A percentile compares a stretch with the other conserved stretches of the same genome.
Conservation (phyloP, 306 rosid genomes). For the Inga leiocalycina region DNA sequence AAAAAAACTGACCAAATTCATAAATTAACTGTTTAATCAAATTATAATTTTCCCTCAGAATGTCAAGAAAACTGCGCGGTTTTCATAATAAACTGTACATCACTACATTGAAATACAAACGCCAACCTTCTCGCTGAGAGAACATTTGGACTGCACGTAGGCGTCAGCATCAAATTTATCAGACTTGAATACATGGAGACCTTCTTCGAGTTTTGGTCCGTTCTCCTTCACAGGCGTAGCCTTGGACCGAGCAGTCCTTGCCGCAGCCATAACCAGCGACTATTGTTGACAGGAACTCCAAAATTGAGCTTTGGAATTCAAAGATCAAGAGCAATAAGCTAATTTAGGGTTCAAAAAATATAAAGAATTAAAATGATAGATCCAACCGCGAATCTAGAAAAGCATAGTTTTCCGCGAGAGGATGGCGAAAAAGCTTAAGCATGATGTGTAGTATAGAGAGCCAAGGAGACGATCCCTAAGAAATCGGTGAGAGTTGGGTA, state of each 20-base stretch:
- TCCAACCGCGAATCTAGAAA: slow-evolving; percentile 36
- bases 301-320: background rate
- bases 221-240: slow-evolving; percentile 64
- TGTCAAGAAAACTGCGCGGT: background rate
- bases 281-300: background rate
- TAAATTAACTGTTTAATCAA: background rate
- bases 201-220: slow-evolving; percentile 81
- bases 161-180: slow-evolving; percentile 82
- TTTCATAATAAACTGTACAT: background rate
- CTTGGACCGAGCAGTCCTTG: slow-evolving; percentile 78
- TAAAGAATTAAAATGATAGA: slow-evolving; percentile 30
- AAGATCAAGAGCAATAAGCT: slow-evolving; percentile 23
- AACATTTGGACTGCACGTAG: slow-evolving; percentile 74
- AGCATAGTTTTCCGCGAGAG: background rate
- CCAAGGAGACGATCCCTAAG: background rate
- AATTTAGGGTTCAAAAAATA: slow-evolving; percentile 37
- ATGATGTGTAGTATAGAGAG: background rate
- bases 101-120: background rate
- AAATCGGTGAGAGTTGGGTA: background rate
- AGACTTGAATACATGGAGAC: slow-evolving; percentile 79
- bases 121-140: slow-evolving; percentile 89
- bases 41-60: background rate
- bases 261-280: slow-evolving; percentile 61
- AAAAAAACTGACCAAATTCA: background rate
- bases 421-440: slow-evolving; percentile 20